phyloP scores from a whole-genome alignment of 805 yeast species.

The Blastobotrys attinorum region DNA sequence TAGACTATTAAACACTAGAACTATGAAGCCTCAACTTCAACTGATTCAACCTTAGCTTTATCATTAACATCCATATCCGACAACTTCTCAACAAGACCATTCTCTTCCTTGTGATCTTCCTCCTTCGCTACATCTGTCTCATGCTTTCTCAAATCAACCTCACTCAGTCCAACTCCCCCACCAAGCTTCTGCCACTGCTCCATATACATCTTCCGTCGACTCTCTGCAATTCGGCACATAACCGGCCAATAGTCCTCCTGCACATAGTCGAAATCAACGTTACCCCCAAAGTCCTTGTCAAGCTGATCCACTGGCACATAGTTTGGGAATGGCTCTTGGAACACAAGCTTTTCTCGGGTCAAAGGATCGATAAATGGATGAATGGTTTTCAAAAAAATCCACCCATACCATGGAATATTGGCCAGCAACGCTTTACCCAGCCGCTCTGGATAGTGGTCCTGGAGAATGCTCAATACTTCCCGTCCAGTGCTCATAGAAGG shows the following conservation, averaged over 20 bases:
- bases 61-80: too few species aligned
- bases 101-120: too few species aligned
- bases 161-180: slow-evolving; percentile 68
- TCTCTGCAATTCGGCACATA: slow-evolving; percentile 51
- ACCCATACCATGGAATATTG: slow-evolving; percentile 89
- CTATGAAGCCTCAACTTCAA: too few species aligned
- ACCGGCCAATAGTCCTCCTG: slow-evolving; percentile 77
- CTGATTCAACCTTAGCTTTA: too few species aligned
- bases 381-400: slow-evolving; percentile 85
- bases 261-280: slow-evolving; percentile 71
- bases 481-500: slow-evolving; percentile 88
- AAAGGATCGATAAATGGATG: slow-evolving; percentile 95
- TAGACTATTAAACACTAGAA: too few species aligned
- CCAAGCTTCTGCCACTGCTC: slow-evolving; percentile 69
- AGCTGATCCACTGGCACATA: slow-evolving; percentile 78
- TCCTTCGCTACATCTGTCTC: too few species aligned
- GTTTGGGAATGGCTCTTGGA: slow-evolving; percentile 77
- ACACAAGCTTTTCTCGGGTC: slow-evolving; percentile 88
- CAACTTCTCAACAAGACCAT: too few species aligned
- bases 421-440: slow-evolving; percentile 87
- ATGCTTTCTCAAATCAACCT: slow-evolving; percentile 54
- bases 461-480: slow-evolving; percentile 87
- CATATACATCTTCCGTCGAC: slow-evolving; percentile 55
- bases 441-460: slow-evolving; percentile 96
- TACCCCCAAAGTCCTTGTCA: slow-evolving; percentile 80